A percentile compares a stretch with the other conserved stretches of the same genome.
Evolutionary conservation across 2,329 filamentous ascomycete genomes (phyloP).

Genomic region (Cercospora brassicicola): DNA sequence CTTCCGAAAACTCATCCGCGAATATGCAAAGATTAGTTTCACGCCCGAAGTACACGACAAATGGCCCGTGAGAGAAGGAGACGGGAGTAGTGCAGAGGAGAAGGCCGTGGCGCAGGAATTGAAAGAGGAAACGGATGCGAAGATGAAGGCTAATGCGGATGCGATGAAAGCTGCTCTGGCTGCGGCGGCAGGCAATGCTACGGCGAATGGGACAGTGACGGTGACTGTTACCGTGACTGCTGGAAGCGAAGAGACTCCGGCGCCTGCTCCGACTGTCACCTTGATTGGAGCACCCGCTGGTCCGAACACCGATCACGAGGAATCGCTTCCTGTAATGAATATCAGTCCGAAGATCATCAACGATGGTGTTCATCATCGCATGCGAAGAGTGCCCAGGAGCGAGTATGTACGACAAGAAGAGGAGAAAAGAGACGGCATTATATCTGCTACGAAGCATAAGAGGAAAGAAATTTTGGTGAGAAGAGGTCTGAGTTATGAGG

Average conservation of each 20-base stretch:
- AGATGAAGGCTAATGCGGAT: background rate
- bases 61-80: background rate
- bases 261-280: background rate
- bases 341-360: background rate
- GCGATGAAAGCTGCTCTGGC: background rate
- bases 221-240: background rate
- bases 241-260: background rate
- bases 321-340: background rate
- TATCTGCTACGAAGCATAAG: background rate
- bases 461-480: background rate
- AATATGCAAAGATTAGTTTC: constrained; percentile 32
- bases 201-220: background rate
- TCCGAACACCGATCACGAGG: background rate
- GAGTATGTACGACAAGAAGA: background rate
- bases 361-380: background rate
- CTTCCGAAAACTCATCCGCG: constrained; percentile 31
- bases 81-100: background rate
- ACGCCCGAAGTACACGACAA: constrained; percentile 23
- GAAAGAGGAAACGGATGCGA: background rate
- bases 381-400: background rate
- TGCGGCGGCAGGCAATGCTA: background rate
- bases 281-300: background rate
- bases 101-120: background rate
- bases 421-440: background rate
- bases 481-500: constrained; percentile 8